Percentiles rank a stretch among this genome's conserved stretches.
Conservation (phyloP, 371 early-diverging fungal genomes). For the Vairimorpha necatrix region DNA sequence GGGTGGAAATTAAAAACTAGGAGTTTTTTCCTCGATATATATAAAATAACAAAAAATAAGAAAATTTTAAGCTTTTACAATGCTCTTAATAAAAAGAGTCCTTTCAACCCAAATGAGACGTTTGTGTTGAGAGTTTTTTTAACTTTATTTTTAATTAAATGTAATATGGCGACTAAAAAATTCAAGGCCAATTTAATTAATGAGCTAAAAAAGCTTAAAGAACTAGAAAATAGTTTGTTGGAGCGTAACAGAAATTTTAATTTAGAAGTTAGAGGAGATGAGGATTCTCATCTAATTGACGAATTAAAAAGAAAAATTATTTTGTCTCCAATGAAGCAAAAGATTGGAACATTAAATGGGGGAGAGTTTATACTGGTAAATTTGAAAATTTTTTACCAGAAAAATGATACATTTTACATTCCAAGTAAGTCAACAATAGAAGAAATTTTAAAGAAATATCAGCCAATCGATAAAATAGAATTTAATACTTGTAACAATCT, state of each 20-base stretch:
- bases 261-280: background rate
- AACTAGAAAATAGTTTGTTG: background rate
- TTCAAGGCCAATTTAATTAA: slow-evolving; percentile 2
- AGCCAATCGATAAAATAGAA: background rate
- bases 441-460: background rate
- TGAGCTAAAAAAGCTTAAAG: background rate
- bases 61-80: background rate
- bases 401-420: background rate
- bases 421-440: background rate
- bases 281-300: background rate
- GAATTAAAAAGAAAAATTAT: background rate
- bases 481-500: background rate
- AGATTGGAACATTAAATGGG: background rate
- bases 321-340: background rate
- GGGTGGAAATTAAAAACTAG: slow-evolving; percentile 2
- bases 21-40: background rate
- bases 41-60: background rate
- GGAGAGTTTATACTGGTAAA: background rate
- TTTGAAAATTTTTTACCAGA: background rate
- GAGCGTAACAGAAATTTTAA: background rate
- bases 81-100: background rate
- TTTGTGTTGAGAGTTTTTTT: background rate
- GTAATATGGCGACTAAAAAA: slow-evolving; percentile 10
- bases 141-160: background rate
- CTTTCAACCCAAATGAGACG: background rate